Evolutionary conservation across 352 stramenopile species (phyloP).

Genomic region (Globisporangium yorkense): DNA sequence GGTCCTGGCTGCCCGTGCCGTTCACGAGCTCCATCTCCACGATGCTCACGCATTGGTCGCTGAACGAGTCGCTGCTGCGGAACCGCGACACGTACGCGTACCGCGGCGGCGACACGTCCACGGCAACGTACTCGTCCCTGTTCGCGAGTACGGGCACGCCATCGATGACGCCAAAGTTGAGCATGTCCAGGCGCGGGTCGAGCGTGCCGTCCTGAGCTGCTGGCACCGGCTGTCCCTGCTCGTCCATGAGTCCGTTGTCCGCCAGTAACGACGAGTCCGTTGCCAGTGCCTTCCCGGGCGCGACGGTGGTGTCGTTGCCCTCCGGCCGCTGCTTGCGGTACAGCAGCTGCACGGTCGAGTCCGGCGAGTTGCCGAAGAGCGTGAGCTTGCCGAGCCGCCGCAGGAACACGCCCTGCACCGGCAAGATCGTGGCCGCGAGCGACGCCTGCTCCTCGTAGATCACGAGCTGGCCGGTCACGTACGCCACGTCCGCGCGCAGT

Average conservation of each 20-base stretch:
- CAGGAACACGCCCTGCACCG: conserved; percentile 80
- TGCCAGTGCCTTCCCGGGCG: not conserved
- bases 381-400: conserved; percentile 63
- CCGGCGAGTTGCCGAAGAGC: conserved; percentile 78
- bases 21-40: conserved; percentile 70
- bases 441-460: conserved; percentile 81
- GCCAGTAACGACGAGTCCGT: conserved; percentile 15
- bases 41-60: conserved; percentile 79
- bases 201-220: not conserved
- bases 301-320: conserved; percentile 1
- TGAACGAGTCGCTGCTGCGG: conserved; percentile 75
- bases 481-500: conserved; percentile 58
- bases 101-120: conserved; percentile 75
- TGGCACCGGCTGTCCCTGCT: not conserved
- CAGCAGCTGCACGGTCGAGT: conserved; percentile 71
- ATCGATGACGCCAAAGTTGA: conserved; percentile 61
- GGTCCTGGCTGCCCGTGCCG: conserved; percentile 9
- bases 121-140: conserved; percentile 56
- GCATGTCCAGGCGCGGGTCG: conserved; percentile 35
- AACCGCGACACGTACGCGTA: conserved; percentile 78
- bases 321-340: conserved; percentile 37
- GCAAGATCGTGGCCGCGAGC: conserved; percentile 70
- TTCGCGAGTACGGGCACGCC: conserved; percentile 53
- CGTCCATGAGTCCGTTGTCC: not conserved
- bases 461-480: conserved; percentile 75